Conservation (phyloP, 306 rosid species). For the Urtica urens region DNA sequence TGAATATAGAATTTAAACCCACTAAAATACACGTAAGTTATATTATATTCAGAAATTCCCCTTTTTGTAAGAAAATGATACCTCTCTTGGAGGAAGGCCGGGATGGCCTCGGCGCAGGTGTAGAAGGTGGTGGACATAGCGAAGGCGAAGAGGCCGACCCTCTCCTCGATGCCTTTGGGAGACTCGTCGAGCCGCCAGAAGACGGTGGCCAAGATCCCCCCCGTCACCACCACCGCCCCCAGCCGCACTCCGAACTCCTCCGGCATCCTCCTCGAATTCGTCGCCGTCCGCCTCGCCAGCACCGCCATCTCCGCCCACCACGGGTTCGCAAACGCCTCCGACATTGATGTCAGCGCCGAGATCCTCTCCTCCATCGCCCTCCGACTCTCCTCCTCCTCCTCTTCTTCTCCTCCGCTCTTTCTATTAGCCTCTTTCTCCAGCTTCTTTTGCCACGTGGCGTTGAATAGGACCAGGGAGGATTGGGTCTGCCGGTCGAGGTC, state of each 20-base stretch:
- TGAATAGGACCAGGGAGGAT: constrained; percentile 60
- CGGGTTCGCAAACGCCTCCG: constrained; percentile 78
- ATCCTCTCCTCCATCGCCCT: constrained; percentile 65
- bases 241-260: constrained; percentile 68
- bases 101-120: constrained; percentile 89
- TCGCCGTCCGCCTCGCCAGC: constrained; percentile 46
- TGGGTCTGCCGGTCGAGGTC: constrained; percentile 71
- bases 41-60: too few species aligned
- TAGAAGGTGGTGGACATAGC: constrained; percentile 92
- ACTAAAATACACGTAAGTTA: too few species aligned
- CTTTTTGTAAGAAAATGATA: too few species aligned
- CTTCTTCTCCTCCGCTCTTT: not conserved
- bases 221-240: constrained; percentile 69
- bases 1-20: too few species aligned
- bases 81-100: constrained; percentile 78
- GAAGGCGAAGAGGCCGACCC: constrained; percentile 79
- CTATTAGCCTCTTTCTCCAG: not conserved
- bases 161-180: constrained; percentile 63
- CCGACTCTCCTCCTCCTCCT: not conserved
- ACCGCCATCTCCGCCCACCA: constrained; percentile 62
- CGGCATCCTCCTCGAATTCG: constrained; percentile 65
- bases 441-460: constrained; percentile 46
- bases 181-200: constrained; percentile 59
- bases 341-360: constrained; percentile 64
- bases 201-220: constrained; percentile 61